phyloP scores from a whole-genome alignment of 1,284 basidiomycete species.

The Ceratobasidium sp. region DNA sequence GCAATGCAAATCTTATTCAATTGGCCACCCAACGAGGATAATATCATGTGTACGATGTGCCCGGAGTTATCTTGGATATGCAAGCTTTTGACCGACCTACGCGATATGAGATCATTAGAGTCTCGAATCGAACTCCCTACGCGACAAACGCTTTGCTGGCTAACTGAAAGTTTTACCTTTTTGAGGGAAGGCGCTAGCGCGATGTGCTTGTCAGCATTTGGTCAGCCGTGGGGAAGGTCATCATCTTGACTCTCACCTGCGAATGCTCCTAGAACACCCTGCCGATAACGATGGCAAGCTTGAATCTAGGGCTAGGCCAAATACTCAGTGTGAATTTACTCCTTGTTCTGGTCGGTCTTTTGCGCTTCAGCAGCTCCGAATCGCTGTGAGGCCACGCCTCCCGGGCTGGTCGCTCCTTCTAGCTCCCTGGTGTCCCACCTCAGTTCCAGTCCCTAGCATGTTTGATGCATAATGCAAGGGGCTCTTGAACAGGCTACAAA shows the following conservation, averaged over 20 bases:
- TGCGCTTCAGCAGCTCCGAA: slow-evolving; percentile 33
- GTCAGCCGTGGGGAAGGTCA: neutral
- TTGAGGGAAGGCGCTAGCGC: slow-evolving; percentile 1
- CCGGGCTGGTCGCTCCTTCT: slow-evolving; percentile 3
- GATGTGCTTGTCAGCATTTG: slow-evolving; percentile 3
- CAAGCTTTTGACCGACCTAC: too few relatives aligned
- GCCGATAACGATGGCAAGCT: slow-evolving; percentile 6
- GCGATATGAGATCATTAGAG: too few relatives aligned
- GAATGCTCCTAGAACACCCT: neutral
- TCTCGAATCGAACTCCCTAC: too few relatives aligned
- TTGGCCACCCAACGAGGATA: too few relatives aligned
- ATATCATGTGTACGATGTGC: too few relatives aligned
- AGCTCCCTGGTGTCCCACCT: slow-evolving; percentile 6
- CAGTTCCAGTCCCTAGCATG: slow-evolving; percentile 36
- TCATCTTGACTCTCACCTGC: neutral
- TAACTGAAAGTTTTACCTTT: slow-evolving; percentile 1
- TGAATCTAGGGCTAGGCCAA: slow-evolving; percentile 30
- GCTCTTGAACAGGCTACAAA: slow-evolving; percentile 31
- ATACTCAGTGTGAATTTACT: slow-evolving; percentile 18
- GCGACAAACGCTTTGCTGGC: neutral
- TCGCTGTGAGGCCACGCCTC: slow-evolving; percentile 40
- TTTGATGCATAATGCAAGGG: slow-evolving; percentile 27
- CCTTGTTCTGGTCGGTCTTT: slow-evolving; percentile 21
- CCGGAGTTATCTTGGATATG: too few relatives aligned
- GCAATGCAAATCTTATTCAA: too few relatives aligned